Percentiles rank a stretch among this genome's conserved stretches.
phyloP scores from a whole-genome alignment of 2,329 filamentous ascomycete species.

The Aspergillus hiratsukae region DNA sequence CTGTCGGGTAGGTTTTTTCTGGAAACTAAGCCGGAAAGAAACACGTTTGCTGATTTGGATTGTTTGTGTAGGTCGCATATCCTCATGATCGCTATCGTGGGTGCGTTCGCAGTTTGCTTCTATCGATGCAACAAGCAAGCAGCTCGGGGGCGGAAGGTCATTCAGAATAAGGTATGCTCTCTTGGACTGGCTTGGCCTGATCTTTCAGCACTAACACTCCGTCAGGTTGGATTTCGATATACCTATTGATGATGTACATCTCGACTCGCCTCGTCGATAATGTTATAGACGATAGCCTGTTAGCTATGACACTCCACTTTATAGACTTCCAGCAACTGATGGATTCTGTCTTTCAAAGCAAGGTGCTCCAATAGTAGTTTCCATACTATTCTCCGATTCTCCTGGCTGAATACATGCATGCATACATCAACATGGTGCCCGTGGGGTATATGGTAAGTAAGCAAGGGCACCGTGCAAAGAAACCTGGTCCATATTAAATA shows the following conservation, averaged over 20 bases:
- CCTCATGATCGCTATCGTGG: constrained; percentile 54
- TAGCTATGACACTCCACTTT: neutral
- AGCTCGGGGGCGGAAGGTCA: constrained; percentile 41
- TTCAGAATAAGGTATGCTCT: constrained; percentile 45
- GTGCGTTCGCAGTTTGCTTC: constrained; percentile 51
- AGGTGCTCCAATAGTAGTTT: neutral
- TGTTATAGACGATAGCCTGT: neutral
- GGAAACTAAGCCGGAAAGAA: neutral
- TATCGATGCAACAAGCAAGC: constrained; percentile 49
- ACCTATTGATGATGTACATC: constrained; percentile 25
- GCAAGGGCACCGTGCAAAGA: constrained; percentile 15
- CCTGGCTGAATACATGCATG: constrained; percentile 14
- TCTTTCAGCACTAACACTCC: neutral
- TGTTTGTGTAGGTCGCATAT: constrained; percentile 47
- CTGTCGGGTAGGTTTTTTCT: constrained; percentile 46
- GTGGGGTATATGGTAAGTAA: constrained; percentile 25
- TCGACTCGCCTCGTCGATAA: neutral
- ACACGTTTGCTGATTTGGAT: neutral
- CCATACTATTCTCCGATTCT: constrained; percentile 6
- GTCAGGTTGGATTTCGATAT: constrained; percentile 30
- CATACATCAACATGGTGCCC: constrained; percentile 18
- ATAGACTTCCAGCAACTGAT: neutral
- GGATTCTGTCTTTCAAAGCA: neutral
- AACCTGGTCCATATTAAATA: constrained; percentile 12
- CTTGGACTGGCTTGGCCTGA: neutral